These are phyloP conservation scores for Exidia glandulosa DNA, from an alignment of 768 basidiomycete genomes.

Conservation along the genomic window DNA sequence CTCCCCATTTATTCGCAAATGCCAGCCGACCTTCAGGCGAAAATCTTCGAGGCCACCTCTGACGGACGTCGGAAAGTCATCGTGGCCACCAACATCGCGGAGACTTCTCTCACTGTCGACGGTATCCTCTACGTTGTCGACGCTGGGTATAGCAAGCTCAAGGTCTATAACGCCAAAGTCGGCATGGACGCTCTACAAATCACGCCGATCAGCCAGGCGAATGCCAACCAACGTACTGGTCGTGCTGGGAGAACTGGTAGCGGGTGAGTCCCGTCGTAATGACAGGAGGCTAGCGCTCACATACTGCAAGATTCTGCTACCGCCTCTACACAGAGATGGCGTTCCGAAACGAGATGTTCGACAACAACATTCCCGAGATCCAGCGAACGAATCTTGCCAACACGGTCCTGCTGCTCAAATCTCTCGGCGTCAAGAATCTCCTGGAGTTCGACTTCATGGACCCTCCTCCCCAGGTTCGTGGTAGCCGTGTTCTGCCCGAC, in stretches of 20 bases:
- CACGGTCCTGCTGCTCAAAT: slow-evolving; percentile 88
- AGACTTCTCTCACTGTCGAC: slow-evolving; percentile 96
- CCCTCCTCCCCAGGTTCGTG: slow-evolving; percentile 87
- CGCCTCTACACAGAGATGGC: slow-evolving; percentile 97
- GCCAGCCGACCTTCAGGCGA: slow-evolving; percentile 97
- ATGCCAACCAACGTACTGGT: slow-evolving; percentile 91
- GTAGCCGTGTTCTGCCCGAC: not conserved
- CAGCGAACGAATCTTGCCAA: slow-evolving; percentile 97
- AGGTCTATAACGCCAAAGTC: slow-evolving; percentile 98
- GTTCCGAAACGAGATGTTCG: slow-evolving; percentile 88
- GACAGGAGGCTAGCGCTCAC: not conserved
- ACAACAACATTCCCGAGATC: slow-evolving; percentile 95
- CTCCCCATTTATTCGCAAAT: slow-evolving; percentile 98
- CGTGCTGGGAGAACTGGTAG: slow-evolving; percentile 94
- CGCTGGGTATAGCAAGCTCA: slow-evolving; percentile 92
- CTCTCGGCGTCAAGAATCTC: slow-evolving; percentile 91
- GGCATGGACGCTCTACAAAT: slow-evolving; percentile 99
- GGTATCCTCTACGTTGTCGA: slow-evolving; percentile 97
- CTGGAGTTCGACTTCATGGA: slow-evolving; percentile 99
- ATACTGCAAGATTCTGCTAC: slow-evolving; percentile 70
- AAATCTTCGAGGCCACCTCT: slow-evolving; percentile 88
- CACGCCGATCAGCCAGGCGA: slow-evolving; percentile 97
- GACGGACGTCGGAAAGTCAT: slow-evolving; percentile 96
- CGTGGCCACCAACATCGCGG: slow-evolving; percentile 97
- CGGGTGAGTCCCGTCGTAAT: slow-evolving; percentile 45